These are phyloP conservation scores for Fusarium verticillioides DNA, from an alignment of 2,329 filamentous ascomycete genomes.

Conservation along the genomic window DNA sequence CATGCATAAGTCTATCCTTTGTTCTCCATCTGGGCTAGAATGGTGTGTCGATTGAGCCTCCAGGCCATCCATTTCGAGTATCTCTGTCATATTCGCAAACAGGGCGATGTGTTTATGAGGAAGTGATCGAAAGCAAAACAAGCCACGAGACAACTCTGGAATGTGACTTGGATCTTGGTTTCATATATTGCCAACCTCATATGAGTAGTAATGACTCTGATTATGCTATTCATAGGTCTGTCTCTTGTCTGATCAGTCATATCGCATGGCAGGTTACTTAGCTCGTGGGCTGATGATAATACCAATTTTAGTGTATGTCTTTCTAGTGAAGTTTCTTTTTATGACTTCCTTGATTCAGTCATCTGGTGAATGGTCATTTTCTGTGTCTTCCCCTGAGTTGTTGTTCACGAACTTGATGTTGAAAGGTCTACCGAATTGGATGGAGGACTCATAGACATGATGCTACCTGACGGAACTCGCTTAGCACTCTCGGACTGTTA, in stretches of 20 bases:
- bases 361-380: not conserved
- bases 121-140: not conserved
- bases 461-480: no score
- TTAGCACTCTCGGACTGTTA: not conserved
- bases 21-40: conserved; percentile 15
- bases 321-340: not conserved
- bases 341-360: not conserved
- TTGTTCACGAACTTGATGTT: not conserved
- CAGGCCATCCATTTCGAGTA: not conserved
- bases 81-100: not conserved
- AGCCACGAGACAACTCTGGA: conserved; percentile 6
- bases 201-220: not conserved
- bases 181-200: not conserved
- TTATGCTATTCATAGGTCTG: not conserved
- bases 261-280: not conserved
- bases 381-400: not conserved
- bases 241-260: not conserved
- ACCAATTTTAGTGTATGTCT: not conserved
- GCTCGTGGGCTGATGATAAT: not conserved
- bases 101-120: not conserved
- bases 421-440: not conserved
- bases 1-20: conserved; percentile 15
- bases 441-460: not conserved
- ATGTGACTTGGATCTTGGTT: conserved; percentile 3
- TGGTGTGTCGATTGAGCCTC: not conserved